Conservation (phyloP, 495 filamentous ascomycete genomes). For the Neurospora sp. region DNA sequence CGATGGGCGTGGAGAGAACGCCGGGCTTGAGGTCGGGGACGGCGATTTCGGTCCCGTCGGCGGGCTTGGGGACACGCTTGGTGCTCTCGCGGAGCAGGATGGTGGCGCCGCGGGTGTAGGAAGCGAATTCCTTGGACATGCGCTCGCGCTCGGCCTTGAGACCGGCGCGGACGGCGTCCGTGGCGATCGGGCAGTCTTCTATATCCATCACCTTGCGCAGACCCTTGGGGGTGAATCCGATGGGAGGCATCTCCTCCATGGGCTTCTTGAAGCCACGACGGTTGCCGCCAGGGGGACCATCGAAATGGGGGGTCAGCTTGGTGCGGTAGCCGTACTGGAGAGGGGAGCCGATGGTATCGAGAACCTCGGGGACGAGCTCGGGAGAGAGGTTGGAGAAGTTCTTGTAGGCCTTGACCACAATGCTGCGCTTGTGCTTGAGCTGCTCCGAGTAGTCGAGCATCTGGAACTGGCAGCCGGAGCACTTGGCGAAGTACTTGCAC, state of each 20-base stretch:
- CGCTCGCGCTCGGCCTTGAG: conserved; percentile 62
- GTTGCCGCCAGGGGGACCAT: conserved; percentile 48
- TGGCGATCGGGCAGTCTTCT: conserved; percentile 94
- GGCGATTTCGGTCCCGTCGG: conserved; percentile 17
- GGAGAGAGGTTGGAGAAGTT: conserved; percentile 79
- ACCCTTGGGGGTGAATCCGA: conserved; percentile 86
- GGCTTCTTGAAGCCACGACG: conserved; percentile 28
- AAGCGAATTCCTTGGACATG: conserved; percentile 56
- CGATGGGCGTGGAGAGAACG: conserved; percentile 10
- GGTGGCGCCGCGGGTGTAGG: conserved; percentile 75
- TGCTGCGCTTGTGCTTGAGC: conserved; percentile 68
- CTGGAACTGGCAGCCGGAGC: conserved; percentile 93
- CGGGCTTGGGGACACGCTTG: conserved; percentile 47
- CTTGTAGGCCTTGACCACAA: conserved; percentile 83
- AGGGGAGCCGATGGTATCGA: conserved; percentile 80
- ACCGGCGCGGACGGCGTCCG: conserved; percentile 67
- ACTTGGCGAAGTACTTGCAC: conserved; percentile 79
- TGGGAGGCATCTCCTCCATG: conserved; percentile 52
- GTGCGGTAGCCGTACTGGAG: conserved; percentile 89
- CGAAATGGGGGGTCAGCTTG: conserved; percentile 93
- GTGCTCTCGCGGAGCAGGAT: conserved; percentile 83
- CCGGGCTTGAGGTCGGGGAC: conserved; percentile 4
- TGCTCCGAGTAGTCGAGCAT: conserved; percentile 89
- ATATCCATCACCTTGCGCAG: conserved; percentile 70
- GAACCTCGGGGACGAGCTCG: conserved; percentile 63